These are phyloP conservation scores for Coemansia umbellata DNA, from an alignment of 192 early-diverging fungal genomes.

Conservation along the genomic window DNA sequence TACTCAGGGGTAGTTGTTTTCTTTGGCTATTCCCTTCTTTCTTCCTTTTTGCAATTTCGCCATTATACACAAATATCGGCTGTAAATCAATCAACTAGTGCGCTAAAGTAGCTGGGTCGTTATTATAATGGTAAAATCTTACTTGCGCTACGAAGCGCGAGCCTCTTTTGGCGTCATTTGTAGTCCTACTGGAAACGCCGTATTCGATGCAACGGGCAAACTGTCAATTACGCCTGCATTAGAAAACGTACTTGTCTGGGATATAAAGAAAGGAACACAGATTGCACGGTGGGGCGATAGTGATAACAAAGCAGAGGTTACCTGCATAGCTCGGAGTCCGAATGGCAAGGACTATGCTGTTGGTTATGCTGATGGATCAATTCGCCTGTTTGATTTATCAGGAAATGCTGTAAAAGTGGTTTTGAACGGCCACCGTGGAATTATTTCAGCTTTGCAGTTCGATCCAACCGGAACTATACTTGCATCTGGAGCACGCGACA, in stretches of 20 bases:
- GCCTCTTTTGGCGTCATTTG: conserved; percentile 82
- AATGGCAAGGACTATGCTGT: conserved; percentile 75
- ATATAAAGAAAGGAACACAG: conserved; percentile 77
- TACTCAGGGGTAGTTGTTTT: too few species aligned
- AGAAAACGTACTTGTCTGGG: conserved; percentile 80
- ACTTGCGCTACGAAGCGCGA: conserved; percentile 76
- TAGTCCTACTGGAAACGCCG: conserved; percentile 62
- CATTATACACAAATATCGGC: not conserved
- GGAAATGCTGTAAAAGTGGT: conserved; percentile 58
- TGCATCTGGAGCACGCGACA: conserved; percentile 89
- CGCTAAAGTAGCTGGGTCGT: not conserved
- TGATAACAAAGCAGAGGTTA: conserved; percentile 83
- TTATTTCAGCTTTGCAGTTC: conserved; percentile 80
- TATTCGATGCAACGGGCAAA: conserved; percentile 68
- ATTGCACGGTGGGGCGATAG: conserved; percentile 73
- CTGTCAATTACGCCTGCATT: conserved; percentile 77
- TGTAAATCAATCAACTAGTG: not conserved
- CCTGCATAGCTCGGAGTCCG: conserved; percentile 68
- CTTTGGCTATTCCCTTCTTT: too few species aligned
- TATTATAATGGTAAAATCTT: conserved; percentile 54
- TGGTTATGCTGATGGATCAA: conserved; percentile 91
- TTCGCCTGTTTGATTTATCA: conserved; percentile 79
- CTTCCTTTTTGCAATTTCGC: not conserved
- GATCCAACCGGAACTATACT: conserved; percentile 76
- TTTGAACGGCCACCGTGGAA: conserved; percentile 88